Percentiles rank a stretch among this genome's conserved stretches.
These are phyloP conservation scores for Ostreobium quekettii DNA, from an alignment of 139 green algal species.

Conservation along the genomic window DNA sequence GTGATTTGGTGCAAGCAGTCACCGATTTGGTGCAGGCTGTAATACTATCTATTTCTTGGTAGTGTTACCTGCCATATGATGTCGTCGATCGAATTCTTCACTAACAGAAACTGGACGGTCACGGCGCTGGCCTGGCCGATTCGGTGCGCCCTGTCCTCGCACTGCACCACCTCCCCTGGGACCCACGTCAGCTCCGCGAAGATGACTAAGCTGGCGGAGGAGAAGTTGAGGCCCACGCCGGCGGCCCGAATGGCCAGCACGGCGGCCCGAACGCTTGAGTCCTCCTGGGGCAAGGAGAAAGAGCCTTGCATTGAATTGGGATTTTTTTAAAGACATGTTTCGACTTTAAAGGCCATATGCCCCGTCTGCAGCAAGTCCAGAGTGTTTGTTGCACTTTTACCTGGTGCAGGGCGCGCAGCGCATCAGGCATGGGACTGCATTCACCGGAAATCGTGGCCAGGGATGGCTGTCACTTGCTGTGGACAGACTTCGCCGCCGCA, in stretches of 20 bases:
- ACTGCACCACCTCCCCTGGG: slow-evolving; percentile 60
- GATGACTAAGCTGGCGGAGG: slow-evolving; percentile 39
- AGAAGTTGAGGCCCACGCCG: slow-evolving; percentile 75
- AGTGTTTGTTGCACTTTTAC: background rate
- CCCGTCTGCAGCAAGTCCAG: background rate
- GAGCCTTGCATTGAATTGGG: background rate
- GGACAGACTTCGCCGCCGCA: no score
- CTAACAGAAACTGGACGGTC: slow-evolving; percentile 55
- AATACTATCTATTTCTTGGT: background rate
- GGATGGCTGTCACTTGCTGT: no score
- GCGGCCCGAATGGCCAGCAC: slow-evolving; percentile 66
- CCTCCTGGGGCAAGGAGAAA: no score
- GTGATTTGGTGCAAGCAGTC: no score
- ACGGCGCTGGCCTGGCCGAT: slow-evolving; percentile 57
- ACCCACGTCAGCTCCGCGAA: slow-evolving; percentile 52
- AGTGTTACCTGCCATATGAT: slow-evolving; percentile 59
- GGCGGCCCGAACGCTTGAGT: slow-evolving; percentile 32
- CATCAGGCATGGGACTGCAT: background rate
- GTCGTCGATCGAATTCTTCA: slow-evolving; percentile 74
- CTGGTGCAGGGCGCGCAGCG: background rate
- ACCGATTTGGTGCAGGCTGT: background rate
- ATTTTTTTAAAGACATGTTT: background rate
- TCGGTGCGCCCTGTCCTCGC: slow-evolving; percentile 56
- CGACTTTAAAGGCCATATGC: background rate
- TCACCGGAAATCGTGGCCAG: no score